A percentile compares a stretch with the other conserved stretches of the same genome.
These are phyloP conservation scores for Giardia muris DNA, from an alignment of 208 protist species.

Conservation along the genomic window DNA sequence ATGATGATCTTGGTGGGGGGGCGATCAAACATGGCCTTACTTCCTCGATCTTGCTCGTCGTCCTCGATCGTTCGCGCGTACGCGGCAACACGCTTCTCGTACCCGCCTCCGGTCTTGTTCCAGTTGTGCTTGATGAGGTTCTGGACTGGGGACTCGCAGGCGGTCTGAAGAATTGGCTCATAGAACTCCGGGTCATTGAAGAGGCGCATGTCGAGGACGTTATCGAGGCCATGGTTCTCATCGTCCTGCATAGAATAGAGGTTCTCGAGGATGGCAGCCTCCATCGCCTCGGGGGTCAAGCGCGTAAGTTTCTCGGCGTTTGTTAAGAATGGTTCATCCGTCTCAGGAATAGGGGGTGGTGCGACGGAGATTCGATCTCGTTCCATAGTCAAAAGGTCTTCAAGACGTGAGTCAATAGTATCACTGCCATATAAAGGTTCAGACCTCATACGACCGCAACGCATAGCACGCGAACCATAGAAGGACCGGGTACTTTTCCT, in stretches of 20 bases:
- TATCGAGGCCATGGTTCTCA: background rate
- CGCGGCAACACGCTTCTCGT: background rate
- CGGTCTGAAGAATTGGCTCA: background rate
- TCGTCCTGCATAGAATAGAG: background rate
- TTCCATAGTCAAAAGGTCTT: background rate
- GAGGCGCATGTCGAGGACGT: background rate
- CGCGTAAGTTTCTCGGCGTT: background rate
- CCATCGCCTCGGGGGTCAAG: background rate
- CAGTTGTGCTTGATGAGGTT: background rate
- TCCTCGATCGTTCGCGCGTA: background rate
- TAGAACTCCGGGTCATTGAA: background rate
- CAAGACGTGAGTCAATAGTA: background rate
- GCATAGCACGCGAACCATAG: background rate
- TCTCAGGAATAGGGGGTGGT: background rate
- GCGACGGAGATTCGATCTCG: background rate
- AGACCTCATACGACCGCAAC: background rate
- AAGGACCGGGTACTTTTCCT: background rate
- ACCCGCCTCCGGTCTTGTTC: background rate
- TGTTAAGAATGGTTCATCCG: background rate
- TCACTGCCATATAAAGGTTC: background rate
- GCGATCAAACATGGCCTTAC: background rate
- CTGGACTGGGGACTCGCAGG: background rate
- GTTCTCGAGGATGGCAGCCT: background rate
- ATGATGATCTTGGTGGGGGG: background rate
- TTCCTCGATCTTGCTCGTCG: background rate